phyloP scores from a whole-genome alignment of 352 stramenopile genomes.

The Phytophthora meadii region DNA sequence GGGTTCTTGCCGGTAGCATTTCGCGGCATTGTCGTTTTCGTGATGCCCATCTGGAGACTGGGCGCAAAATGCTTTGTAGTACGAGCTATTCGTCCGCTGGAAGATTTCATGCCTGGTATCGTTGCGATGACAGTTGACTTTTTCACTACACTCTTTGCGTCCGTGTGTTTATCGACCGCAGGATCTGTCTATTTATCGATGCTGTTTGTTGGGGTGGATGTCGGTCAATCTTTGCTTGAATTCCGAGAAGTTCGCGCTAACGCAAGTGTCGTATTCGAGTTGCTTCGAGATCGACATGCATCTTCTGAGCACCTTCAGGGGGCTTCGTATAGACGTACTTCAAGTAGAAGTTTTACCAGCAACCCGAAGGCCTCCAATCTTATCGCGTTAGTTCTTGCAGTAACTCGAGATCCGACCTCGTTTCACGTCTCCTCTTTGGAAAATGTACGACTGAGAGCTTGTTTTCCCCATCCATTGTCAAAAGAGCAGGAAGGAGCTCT shows the following conservation, averaged over 20 bases:
- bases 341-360: background rate
- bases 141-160: constrained; percentile 19
- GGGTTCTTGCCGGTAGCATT: background rate
- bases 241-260: constrained; percentile 14
- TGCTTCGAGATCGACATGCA: constrained; percentile 1
- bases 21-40: constrained; percentile 2
- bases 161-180: constrained; percentile 22
- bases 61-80: background rate
- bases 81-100: background rate
- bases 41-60: background rate
- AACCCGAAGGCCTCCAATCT: background rate
- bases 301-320: background rate
- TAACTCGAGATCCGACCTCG: constrained; percentile 2
- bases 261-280: constrained; percentile 1
- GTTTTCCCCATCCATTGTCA: constrained; percentile 9
- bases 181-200: constrained; percentile 1
- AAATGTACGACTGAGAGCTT: constrained; percentile 10
- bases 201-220: constrained; percentile 8
- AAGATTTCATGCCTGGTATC: background rate
- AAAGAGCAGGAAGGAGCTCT: background rate
- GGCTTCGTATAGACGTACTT: background rate
- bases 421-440: constrained; percentile 4
- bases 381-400: background rate
- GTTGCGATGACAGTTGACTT: background rate
- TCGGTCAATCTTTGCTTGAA: constrained; percentile 10